A percentile compares a stretch with the other conserved stretches of the same genome.
phyloP scores from a whole-genome alignment of 805 yeast species.

The Gaillardinia entomophila region DNA sequence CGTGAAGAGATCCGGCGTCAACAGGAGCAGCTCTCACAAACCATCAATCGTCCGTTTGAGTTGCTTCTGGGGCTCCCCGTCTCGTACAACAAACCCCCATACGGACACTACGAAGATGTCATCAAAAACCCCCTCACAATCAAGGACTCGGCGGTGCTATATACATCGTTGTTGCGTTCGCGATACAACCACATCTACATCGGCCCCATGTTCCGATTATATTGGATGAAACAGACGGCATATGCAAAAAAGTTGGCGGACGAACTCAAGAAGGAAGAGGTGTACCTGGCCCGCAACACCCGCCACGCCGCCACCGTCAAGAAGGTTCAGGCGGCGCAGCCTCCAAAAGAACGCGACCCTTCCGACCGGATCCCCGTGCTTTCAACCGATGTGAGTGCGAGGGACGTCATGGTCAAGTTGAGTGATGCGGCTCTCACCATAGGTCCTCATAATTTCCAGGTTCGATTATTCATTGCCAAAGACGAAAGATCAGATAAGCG shows the following conservation, averaged over 20 bases:
- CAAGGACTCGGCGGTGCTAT: conserved; percentile 67
- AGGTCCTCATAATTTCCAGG: conserved; percentile 82
- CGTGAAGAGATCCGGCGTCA: conserved; percentile 38
- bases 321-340: neutral
- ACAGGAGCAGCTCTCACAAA: conserved; percentile 27
- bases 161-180: conserved; percentile 67
- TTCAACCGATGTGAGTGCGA: conserved; percentile 43
- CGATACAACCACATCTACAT: conserved; percentile 54
- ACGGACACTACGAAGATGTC: conserved; percentile 41
- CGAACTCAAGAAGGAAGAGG: conserved; percentile 21
- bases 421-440: conserved; percentile 66
- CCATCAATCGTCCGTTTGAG: conserved; percentile 57
- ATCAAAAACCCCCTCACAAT: conserved; percentile 63
- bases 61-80: conserved; percentile 64
- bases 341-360: conserved; percentile 8
- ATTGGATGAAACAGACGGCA: conserved; percentile 71
- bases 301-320: neutral
- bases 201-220: conserved; percentile 65
- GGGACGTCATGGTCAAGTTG: conserved; percentile 86
- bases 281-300: conserved; percentile 21
- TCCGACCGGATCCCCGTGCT: conserved; percentile 28
- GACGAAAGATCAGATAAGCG: conserved; percentile 64
- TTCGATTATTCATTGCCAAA: conserved; percentile 75
- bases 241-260: conserved; percentile 42
- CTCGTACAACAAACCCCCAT: conserved; percentile 58